These are phyloP conservation scores for Fragaria nilgerrensis DNA, from an alignment of 306 rosid species.

Conservation along the genomic window DNA sequence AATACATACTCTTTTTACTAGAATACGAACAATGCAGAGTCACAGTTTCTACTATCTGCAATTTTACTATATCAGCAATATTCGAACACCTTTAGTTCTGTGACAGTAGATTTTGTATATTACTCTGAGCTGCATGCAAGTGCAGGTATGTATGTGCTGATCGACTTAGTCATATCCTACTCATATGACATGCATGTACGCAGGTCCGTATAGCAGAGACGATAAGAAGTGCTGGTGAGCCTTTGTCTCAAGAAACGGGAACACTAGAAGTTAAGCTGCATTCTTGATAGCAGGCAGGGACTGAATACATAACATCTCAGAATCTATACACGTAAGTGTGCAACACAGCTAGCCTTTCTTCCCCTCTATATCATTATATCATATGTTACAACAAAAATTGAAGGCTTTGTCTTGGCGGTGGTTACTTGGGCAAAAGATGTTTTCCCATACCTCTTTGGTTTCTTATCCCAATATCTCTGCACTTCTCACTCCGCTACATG, in stretches of 20 bases:
- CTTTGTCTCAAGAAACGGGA: constrained; percentile 52
- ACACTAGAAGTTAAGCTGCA: constrained; percentile 40
- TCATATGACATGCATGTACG: constrained; percentile 21
- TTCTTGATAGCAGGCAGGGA: constrained; percentile 26
- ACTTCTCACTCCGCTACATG: constrained; percentile 4
- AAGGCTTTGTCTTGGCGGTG: constrained; percentile 60
- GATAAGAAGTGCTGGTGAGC: constrained; percentile 36
- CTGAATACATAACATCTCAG: constrained; percentile 14
- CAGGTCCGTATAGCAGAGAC: constrained; percentile 27
- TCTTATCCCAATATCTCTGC: constrained; percentile 31
- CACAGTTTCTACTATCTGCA: not conserved
- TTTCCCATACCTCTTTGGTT: constrained; percentile 47
- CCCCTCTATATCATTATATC: constrained; percentile 9
- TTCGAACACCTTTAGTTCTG: not conserved
- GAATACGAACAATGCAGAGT: not conserved
- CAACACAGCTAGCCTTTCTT: constrained; percentile 22
- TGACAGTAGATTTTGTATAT: not conserved
- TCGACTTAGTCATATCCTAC: not conserved
- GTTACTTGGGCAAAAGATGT: constrained; percentile 52
- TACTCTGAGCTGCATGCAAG: not conserved
- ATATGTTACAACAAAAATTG: constrained; percentile 28
- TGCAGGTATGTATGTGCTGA: constrained; percentile 16
- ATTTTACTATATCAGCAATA: too few species aligned
- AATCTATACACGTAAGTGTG: constrained; percentile 33
- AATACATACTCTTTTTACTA: not conserved